These are phyloP conservation scores for Dryas octopetala DNA, from an alignment of 306 rosid genomes.

Conservation along the genomic window DNA sequence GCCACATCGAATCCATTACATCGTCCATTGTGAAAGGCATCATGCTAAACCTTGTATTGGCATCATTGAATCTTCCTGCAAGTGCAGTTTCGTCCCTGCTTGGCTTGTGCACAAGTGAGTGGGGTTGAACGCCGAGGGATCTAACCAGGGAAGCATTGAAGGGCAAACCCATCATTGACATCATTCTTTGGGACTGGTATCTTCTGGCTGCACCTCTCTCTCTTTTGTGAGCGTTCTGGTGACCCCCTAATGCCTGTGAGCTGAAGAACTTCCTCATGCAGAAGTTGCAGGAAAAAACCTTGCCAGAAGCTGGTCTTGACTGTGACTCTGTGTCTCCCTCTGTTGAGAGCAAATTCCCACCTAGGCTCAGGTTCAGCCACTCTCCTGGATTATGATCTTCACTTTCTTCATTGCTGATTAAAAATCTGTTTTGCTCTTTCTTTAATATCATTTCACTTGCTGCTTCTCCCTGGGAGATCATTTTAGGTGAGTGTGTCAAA, in stretches of 20 bases:
- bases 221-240: slow-evolving; percentile 94
- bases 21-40: slow-evolving; percentile 54
- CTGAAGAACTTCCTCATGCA: slow-evolving; percentile 90
- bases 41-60: slow-evolving; percentile 46
- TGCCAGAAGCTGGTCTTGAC: slow-evolving; percentile 45
- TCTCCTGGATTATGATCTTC: slow-evolving; percentile 44
- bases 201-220: slow-evolving; percentile 93
- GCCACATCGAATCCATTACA: slow-evolving; percentile 63
- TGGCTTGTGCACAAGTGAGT: slow-evolving; percentile 72
- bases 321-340: slow-evolving; percentile 44
- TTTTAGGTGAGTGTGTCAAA: slow-evolving; percentile 3
- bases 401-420: slow-evolving; percentile 30
- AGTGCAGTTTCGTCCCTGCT: slow-evolving; percentile 48
- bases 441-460: not conserved
- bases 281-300: slow-evolving; percentile 89
- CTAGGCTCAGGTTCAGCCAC: slow-evolving; percentile 86
- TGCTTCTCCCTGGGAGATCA: slow-evolving; percentile 9
- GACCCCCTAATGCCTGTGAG: slow-evolving; percentile 97
- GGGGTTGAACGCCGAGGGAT: slow-evolving; percentile 79
- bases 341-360: slow-evolving; percentile 47
- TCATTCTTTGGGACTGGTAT: slow-evolving; percentile 73
- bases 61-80: slow-evolving; percentile 58
- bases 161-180: slow-evolving; percentile 62
- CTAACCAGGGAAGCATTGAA: slow-evolving; percentile 41
- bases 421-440: slow-evolving; percentile 23